Percentiles rank a stretch among this genome's conserved stretches.
phyloP scores from a whole-genome alignment of 1,284 basidiomycete species.

The Pterulicium gracile region DNA sequence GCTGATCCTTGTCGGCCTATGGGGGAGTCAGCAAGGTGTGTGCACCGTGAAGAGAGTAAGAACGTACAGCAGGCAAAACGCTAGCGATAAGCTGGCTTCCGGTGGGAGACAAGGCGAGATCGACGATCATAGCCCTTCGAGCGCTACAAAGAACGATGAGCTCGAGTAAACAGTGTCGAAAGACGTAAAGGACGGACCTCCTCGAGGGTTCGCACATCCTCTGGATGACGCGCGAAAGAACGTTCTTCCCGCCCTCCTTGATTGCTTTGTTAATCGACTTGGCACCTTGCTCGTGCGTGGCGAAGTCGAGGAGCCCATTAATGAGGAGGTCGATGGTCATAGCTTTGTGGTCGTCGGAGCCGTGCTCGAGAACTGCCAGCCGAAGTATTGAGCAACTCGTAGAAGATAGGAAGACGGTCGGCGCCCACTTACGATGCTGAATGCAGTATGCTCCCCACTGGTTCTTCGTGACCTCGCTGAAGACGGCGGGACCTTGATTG shows the following conservation, averaged over 20 bases:
- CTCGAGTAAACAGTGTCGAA: constrained; percentile 5
- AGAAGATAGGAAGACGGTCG: constrained; percentile 2
- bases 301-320: constrained; percentile 59
- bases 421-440: constrained; percentile 54
- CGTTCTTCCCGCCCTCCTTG: constrained; percentile 70
- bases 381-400: constrained; percentile 3
- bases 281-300: constrained; percentile 70
- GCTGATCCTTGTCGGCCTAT: constrained; percentile 76
- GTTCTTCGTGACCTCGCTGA: constrained; percentile 69
- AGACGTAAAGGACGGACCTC: constrained; percentile 32
- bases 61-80: constrained; percentile 56
- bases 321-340: constrained; percentile 67
- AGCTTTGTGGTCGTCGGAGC: constrained; percentile 56
- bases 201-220: constrained; percentile 76
- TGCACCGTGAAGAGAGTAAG: constrained; percentile 7
- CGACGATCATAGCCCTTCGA: constrained; percentile 72
- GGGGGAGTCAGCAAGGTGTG: constrained; percentile 2
- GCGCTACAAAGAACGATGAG: constrained; percentile 30
- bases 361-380: constrained; percentile 62
- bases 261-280: constrained; percentile 77
- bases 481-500: constrained; percentile 53
- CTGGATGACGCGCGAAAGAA: constrained; percentile 56
- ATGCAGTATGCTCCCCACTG: constrained; percentile 82
- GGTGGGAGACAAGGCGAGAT: constrained; percentile 69
- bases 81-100: constrained; percentile 76